These are phyloP conservation scores for Solanum sejunctum DNA, from an alignment of 257 asterid genomes.

Conservation along the genomic window DNA sequence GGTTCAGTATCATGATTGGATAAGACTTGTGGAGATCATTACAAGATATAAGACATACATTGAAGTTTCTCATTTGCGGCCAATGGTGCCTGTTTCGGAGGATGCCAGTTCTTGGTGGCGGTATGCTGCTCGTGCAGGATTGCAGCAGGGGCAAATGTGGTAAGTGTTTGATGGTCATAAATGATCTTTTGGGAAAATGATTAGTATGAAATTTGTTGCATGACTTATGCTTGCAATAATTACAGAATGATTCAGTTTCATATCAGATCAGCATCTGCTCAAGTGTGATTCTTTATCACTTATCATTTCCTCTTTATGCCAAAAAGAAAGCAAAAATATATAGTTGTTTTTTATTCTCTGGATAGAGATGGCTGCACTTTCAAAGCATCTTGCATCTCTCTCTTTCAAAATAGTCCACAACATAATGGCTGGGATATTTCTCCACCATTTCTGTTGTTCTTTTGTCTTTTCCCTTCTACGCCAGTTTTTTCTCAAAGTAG, in stretches of 20 bases:
- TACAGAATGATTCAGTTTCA: background rate
- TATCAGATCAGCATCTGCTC: background rate
- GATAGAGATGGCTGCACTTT: background rate
- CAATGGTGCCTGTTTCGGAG: slow-evolving; percentile 57
- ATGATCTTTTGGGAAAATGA: background rate
- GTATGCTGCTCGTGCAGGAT: slow-evolving; percentile 84
- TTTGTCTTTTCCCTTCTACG: background rate
- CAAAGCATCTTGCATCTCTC: background rate
- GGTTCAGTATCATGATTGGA: slow-evolving; percentile 99
- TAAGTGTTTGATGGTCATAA: slow-evolving; percentile 15
- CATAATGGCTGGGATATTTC: background rate
- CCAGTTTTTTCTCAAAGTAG: background rate
- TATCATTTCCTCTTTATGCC: background rate
- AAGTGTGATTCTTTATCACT: background rate
- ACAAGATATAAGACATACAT: slow-evolving; percentile 63
- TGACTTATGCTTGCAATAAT: background rate
- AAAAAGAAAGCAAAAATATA: background rate
- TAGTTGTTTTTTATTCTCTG: background rate
- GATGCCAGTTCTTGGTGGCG: slow-evolving; percentile 78
- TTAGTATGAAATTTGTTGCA: background rate
- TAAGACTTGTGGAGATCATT: slow-evolving; percentile 91
- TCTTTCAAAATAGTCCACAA: background rate
- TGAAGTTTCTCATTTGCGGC: slow-evolving; percentile 88
- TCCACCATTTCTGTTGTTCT: background rate
- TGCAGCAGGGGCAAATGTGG: slow-evolving; percentile 90